Base-by-base conservation (phyloP, 2,329 filamentous ascomycete species). In the Cercospora canescens region DNA sequence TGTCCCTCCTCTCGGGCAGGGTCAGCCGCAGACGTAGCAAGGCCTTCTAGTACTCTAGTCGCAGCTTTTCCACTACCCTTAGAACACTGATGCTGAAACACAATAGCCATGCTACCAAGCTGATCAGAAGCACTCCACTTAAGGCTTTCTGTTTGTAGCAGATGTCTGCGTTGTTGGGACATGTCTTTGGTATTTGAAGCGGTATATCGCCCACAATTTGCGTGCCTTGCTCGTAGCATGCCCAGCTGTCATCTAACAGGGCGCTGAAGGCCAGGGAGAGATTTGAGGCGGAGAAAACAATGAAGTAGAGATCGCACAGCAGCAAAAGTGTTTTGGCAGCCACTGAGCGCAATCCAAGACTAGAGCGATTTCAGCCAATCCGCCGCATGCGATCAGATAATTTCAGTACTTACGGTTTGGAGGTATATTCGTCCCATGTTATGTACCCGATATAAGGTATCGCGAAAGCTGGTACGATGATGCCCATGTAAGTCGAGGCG, bases 201-300 rank as follows among this genome's bases (percentile, higher is more conserved):
- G 57, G 62, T 2, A 65, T 24, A n/a, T 64, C 65, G 39, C 56
- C 62, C 3, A 70, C 56, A 7, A 48, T 63, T 34, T 62, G 34
- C 18, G 56, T 41, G 39, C 70, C 72, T 32, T 70, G 62, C 24
- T 66, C 73, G 60, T 72, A 77, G 71, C 82, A 84, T 7, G 81
- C 81, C 76, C 88, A 89, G 45, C 84, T 82, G 32, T 84, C 81
- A 71, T 90, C 86, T 6, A 84, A 89, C 62, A 97, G 82, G 8
- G 92, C 91, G 76, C 92, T 91, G 77, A 97, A 97, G 1, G 94
- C 94, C 69, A 99, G 83, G 45, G 92, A 91, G 28, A 96, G 86
- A 80, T 97, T 98, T 60, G 94, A 93, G 4, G 94, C 93, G 78
- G 97, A 94, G 81, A 99, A 97, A 48, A 98, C 94, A 75, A 99